Conservation (phyloP, 2,329 filamentous ascomycete species). For the Calonectria hawksworthii region DNA sequence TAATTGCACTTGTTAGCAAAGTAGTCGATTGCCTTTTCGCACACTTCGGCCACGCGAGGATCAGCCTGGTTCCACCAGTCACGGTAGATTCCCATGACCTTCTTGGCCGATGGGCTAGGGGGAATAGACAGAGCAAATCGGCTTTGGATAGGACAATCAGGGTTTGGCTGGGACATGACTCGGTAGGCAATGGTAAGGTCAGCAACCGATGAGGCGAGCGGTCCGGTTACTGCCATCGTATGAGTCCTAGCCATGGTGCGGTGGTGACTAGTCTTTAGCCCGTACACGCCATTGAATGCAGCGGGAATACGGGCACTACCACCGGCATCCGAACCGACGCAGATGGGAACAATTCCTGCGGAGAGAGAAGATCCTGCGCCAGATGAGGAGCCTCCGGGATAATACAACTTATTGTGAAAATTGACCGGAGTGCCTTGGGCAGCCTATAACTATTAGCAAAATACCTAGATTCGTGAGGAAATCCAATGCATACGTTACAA, state of each 20-base stretch:
- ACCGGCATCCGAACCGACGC: slow-evolving; percentile 81
- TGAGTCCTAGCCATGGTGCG: slow-evolving; percentile 72
- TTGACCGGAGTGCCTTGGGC: slow-evolving; percentile 82
- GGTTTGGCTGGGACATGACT: slow-evolving; percentile 81
- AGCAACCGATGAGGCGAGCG: slow-evolving; percentile 80
- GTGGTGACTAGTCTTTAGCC: slow-evolving; percentile 83
- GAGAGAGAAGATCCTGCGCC: slow-evolving; percentile 80
- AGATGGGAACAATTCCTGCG: slow-evolving; percentile 80
- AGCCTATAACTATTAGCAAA: slow-evolving; percentile 61
- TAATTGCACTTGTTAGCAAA: slow-evolving; percentile 66
- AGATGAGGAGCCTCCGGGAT: slow-evolving; percentile 85
- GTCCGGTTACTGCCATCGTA: slow-evolving; percentile 76
- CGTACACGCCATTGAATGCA: slow-evolving; percentile 84
- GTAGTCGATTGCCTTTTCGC: slow-evolving; percentile 72
- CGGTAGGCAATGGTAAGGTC: slow-evolving; percentile 89
- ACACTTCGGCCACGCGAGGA: slow-evolving; percentile 71
- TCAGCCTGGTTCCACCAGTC: slow-evolving; percentile 67
- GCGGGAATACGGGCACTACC: slow-evolving; percentile 82
- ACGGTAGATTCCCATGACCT: slow-evolving; percentile 79
- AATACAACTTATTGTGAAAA: slow-evolving; percentile 82
- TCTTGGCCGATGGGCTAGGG: slow-evolving; percentile 59
- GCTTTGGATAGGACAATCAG: slow-evolving; percentile 70
- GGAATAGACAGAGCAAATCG: slow-evolving; percentile 73
- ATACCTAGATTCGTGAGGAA: background rate
- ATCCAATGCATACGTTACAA: slow-evolving; percentile 71